Percentiles rank a stretch among this genome's conserved stretches.
Evolutionary conservation across 768 basidiomycete species (phyloP).

Genomic region (Cyathus striatus): DNA sequence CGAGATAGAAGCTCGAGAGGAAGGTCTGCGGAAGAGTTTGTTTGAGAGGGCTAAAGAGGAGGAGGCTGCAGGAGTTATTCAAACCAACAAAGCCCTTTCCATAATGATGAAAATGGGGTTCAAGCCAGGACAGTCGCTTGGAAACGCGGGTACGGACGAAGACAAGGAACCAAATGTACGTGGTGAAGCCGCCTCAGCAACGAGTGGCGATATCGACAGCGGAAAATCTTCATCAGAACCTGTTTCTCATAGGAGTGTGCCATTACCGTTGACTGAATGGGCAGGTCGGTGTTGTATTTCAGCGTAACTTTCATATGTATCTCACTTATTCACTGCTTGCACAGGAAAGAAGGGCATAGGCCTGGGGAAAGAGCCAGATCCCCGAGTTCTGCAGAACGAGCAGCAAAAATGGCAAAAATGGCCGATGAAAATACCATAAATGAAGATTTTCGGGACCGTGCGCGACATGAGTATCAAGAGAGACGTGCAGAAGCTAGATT

Average conservation of each 20-base stretch:
- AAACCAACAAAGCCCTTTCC: conserved; percentile 70
- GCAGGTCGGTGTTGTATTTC: conserved; percentile 44
- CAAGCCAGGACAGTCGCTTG: conserved; percentile 77
- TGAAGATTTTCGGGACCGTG: conserved; percentile 63
- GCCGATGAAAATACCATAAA: conserved; percentile 53
- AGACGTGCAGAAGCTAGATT: conserved; percentile 69
- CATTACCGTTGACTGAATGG: conserved; percentile 79
- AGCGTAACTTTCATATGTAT: background rate
- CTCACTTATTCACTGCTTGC: conserved; percentile 1
- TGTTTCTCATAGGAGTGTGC: conserved; percentile 56
- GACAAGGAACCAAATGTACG: background rate
- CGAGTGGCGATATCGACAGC: no score
- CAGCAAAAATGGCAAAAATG: conserved; percentile 77
- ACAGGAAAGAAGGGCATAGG: conserved; percentile 80
- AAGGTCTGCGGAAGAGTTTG: conserved; percentile 74
- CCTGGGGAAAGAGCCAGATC: conserved; percentile 62
- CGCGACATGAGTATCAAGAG: conserved; percentile 71
- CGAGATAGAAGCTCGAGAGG: conserved; percentile 71
- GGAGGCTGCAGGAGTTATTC: conserved; percentile 42
- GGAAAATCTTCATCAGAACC: no score
- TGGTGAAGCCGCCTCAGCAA: background rate
- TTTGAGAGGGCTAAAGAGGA: conserved; percentile 74
- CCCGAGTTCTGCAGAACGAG: conserved; percentile 54
- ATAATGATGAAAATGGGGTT: conserved; percentile 97
- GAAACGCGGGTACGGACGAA: conserved; percentile 28